Conservation (phyloP, 306 rosid species). For the Glycyrrhiza uralensis region DNA sequence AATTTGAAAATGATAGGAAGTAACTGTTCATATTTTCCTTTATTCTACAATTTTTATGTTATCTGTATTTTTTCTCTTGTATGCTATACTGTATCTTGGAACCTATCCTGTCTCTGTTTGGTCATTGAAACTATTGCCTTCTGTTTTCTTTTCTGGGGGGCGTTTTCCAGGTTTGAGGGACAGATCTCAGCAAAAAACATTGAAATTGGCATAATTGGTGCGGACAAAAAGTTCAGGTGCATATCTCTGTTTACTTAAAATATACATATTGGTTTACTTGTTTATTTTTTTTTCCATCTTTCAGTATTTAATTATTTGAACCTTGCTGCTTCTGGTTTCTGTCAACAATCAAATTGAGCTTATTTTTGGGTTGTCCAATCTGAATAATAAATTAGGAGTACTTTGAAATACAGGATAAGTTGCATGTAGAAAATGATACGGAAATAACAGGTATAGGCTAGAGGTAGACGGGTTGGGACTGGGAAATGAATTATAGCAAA, state of each 20-base stretch:
- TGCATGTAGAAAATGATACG: neutral
- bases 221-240: conserved; percentile 85
- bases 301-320: neutral
- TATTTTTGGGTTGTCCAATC: neutral
- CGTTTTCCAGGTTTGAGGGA: conserved; percentile 70
- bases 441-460: neutral
- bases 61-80: neutral
- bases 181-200: conserved; percentile 93
- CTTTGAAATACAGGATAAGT: neutral
- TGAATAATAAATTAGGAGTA: neutral
- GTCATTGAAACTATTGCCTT: neutral
- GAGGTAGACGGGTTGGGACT: neutral
- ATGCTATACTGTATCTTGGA: neutral
- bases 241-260: conserved; percentile 18
- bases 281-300: neutral
- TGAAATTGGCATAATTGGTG: conserved; percentile 86
- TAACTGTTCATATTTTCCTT: neutral
- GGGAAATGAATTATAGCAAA: neutral
- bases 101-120: neutral
- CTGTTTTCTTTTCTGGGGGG: neutral
- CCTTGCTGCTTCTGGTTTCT: neutral
- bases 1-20: neutral
- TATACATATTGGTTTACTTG: neutral
- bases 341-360: neutral
- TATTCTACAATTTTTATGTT: neutral